Percentiles rank a stretch among this genome's conserved stretches.
These are phyloP conservation scores for Filosporella fistucella DNA, from an alignment of 495 filamentous ascomycete genomes.

Conservation along the genomic window DNA sequence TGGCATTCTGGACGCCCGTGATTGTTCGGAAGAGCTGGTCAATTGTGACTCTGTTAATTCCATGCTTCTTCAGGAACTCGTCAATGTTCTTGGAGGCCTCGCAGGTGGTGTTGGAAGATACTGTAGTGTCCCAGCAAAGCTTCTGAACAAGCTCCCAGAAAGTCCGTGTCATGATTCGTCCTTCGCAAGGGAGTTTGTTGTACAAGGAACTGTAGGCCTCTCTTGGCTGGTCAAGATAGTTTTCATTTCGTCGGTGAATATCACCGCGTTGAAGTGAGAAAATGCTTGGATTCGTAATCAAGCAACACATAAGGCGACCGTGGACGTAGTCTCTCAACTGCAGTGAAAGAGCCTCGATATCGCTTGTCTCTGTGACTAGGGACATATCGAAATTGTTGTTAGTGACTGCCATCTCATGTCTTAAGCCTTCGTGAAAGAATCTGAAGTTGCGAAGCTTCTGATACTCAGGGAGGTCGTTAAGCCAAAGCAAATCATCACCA, in stretches of 20 bases:
- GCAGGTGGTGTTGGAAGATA: too few species aligned
- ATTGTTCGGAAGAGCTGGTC: neutral
- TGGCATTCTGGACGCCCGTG: neutral
- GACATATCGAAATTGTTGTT: too few species aligned
- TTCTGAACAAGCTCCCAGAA: constrained; percentile 6
- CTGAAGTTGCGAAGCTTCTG: constrained; percentile 18
- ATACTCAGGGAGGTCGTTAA: constrained; percentile 28
- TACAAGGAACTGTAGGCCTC: neutral
- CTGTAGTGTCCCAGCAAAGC: neutral
- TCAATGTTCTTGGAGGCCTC: too few species aligned
- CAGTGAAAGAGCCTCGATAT: neutral
- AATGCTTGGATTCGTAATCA: neutral
- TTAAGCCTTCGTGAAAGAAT: too few species aligned
- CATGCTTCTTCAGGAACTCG: too few species aligned
- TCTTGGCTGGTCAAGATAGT: neutral
- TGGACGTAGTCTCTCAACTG: neutral
- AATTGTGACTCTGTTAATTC: neutral
- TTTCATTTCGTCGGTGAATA: neutral
- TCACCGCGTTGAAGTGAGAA: neutral
- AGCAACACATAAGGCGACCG: neutral
- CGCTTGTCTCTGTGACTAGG: neutral
- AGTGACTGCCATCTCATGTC: too few species aligned
- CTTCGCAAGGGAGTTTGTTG: neutral
- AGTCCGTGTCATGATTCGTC: constrained; percentile 1
- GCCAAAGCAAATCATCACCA: constrained; percentile 37